A percentile compares a stretch with the other conserved stretches of the same genome.
phyloP scores from a whole-genome alignment of 768 basidiomycete genomes.

The Boletus pseudo-olivaceus region DNA sequence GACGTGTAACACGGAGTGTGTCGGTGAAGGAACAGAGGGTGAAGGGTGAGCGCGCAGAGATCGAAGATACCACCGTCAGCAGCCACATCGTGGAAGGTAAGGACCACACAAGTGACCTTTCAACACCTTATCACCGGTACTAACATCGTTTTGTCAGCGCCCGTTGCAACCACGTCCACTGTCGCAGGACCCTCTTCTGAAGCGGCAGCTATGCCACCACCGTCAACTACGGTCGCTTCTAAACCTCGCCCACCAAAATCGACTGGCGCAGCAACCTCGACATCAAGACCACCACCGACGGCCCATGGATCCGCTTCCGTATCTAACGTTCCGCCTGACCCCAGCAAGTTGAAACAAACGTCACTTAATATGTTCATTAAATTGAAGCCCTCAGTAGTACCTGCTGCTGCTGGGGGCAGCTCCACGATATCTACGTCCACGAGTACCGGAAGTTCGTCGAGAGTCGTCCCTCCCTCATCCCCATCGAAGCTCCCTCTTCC shows the following conservation, averaged over 20 bases:
- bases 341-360: constrained; percentile 22
- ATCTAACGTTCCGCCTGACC: constrained; percentile 9
- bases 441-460: constrained; percentile 8
- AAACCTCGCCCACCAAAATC: constrained; percentile 10
- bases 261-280: neutral
- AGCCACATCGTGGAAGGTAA: constrained; percentile 1
- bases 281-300: neutral
- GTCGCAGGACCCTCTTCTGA: neutral
- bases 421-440: constrained; percentile 4
- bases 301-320: constrained; percentile 7
- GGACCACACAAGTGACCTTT: neutral
- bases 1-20: constrained; percentile 27
- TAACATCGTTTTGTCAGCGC: constrained; percentile 4
- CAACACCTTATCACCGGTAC: neutral
- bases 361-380: constrained; percentile 26
- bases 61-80: neutral
- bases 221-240: neutral
- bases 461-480: constrained; percentile 8
- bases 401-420: neutral
- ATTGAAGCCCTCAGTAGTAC: neutral
- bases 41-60: neutral
- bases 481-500: constrained; percentile 31
- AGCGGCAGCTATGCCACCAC: neutral
- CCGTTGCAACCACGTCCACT: neutral
- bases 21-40: constrained; percentile 24